A percentile compares a stretch with the other conserved stretches of the same genome.
Conservation (phyloP, 176 grass and related monocot species). For the Zoysia japonica region DNA sequence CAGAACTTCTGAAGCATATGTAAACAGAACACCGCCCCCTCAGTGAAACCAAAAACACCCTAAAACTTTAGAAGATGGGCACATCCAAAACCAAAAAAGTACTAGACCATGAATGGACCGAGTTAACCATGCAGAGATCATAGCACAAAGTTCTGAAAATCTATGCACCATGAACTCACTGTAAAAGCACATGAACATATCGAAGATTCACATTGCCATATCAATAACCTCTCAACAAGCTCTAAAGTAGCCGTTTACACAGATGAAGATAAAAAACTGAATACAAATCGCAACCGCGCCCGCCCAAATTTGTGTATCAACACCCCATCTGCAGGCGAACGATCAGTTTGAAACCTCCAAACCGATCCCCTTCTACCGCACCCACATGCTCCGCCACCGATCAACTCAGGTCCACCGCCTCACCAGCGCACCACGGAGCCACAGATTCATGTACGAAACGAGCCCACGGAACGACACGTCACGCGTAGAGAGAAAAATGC, state of each 20-base stretch:
- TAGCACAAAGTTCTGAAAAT: neutral
- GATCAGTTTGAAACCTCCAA: neutral
- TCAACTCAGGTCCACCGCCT: neutral
- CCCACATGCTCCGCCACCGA: neutral
- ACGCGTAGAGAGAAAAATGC: neutral
- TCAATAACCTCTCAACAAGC: neutral
- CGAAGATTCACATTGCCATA: neutral
- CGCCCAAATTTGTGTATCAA: neutral
- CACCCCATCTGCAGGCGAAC: neutral
- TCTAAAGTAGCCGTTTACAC: neutral
- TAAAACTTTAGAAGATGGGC: neutral
- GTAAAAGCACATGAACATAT: conserved; percentile 2
- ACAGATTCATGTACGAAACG: neutral
- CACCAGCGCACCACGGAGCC: neutral
- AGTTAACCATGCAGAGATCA: neutral
- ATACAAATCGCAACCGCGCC: neutral
- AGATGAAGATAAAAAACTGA: neutral
- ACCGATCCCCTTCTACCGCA: neutral
- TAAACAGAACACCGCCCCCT: neutral
- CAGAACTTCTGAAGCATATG: conserved; percentile 7
- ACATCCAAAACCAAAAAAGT: no score
- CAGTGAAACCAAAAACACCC: neutral
- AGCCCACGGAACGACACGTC: neutral
- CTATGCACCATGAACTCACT: neutral
- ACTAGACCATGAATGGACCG: no score